Base-by-base conservation (phyloP, 768 basidiomycete species). In the Auricularia sp. region DNA sequence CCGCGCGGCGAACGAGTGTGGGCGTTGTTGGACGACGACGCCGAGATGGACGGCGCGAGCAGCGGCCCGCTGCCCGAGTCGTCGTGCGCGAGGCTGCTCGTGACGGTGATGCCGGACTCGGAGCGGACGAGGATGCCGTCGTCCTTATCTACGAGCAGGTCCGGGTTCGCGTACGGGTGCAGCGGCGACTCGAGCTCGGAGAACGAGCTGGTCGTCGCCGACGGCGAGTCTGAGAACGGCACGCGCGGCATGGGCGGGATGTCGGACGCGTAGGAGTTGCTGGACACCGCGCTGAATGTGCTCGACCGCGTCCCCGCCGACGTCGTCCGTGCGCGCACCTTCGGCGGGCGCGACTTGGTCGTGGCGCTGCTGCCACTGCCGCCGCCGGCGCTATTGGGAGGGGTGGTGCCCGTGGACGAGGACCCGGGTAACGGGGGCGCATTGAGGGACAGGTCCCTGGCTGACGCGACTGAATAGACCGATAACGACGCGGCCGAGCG, bases 131-230 rank as follows among this genome's bases (percentile, higher is more conserved):
- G 56, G 24, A 14, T 7, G 34, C 33, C 10, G 24, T 59, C 34
- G 24, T 29, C 24, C 56, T 34, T 51, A 18, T 51, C 47, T 6
- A 8, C 56, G 18, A 82, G 82, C 56, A 89, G 76, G 67, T 90
- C 87, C 7, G 90, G 89, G 69, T 92, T 90, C 63, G 90, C 90
- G 72, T 90, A 92, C 34, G 90, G 90, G 75, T 92, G 90, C 45
- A 81, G 70, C 64, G 56, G 56, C 24, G 56, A 59, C 13, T 59
- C 56, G 10, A 59, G 29, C 14, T 29, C 56, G 34, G 24, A 13
- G 56, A 59, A 59, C 16, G 29, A 29, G 24, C 24, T 21, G 10
- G 47, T 51, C 47, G 47, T 51, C 14, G 18, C 47, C 18, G 47
- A 51, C 2, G 47, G 47, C 47, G 47, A 51, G 47, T 51, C 47